Evolutionary conservation across 2,329 filamentous ascomycete genomes (phyloP).

Genomic region (Calonectria pseudoturangicola): DNA sequence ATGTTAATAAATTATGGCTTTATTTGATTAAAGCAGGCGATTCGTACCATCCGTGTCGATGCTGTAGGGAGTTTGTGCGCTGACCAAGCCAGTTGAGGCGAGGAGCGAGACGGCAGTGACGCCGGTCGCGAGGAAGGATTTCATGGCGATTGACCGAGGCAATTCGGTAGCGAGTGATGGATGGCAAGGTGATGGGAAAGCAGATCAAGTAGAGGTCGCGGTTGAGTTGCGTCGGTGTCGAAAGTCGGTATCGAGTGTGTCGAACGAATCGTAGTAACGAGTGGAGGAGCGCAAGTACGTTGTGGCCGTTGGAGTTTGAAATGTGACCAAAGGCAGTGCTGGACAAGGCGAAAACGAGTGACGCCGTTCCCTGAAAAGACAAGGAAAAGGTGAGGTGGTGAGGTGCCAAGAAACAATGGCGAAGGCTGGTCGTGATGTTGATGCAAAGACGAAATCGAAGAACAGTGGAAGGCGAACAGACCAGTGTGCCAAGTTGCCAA

Average conservation of each 20-base stretch:
- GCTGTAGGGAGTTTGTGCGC: slow-evolving; percentile 51
- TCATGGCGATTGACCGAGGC: slow-evolving; percentile 47
- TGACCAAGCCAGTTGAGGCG: slow-evolving; percentile 46
- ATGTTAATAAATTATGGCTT: slow-evolving; percentile 42
- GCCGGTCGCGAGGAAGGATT: slow-evolving; percentile 44
- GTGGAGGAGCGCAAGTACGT: slow-evolving; percentile 32
- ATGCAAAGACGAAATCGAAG: slow-evolving; percentile 47
- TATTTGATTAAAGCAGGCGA: background rate
- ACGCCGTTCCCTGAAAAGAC: slow-evolving; percentile 24
- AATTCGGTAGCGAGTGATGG: slow-evolving; percentile 38
- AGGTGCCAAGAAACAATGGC: slow-evolving; percentile 39
- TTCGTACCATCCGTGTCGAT: slow-evolving; percentile 51
- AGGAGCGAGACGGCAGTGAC: slow-evolving; percentile 49
- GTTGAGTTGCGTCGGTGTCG: slow-evolving; percentile 24
- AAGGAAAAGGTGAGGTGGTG: slow-evolving; percentile 20
- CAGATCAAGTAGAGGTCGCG: slow-evolving; percentile 40
- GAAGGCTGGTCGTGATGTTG: slow-evolving; percentile 48
- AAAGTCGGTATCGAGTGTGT: background rate
- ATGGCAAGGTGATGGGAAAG: slow-evolving; percentile 26
- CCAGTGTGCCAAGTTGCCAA: slow-evolving; percentile 50
- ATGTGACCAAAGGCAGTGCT: slow-evolving; percentile 6
- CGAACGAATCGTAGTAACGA: slow-evolving; percentile 16
- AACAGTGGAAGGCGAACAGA: slow-evolving; percentile 37
- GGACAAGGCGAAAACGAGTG: slow-evolving; percentile 38
- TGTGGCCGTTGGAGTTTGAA: slow-evolving; percentile 10